A percentile compares a stretch with the other conserved stretches of the same genome.
Conservation (phyloP, 345 rosid species). For the Aurinia saxatilis region DNA sequence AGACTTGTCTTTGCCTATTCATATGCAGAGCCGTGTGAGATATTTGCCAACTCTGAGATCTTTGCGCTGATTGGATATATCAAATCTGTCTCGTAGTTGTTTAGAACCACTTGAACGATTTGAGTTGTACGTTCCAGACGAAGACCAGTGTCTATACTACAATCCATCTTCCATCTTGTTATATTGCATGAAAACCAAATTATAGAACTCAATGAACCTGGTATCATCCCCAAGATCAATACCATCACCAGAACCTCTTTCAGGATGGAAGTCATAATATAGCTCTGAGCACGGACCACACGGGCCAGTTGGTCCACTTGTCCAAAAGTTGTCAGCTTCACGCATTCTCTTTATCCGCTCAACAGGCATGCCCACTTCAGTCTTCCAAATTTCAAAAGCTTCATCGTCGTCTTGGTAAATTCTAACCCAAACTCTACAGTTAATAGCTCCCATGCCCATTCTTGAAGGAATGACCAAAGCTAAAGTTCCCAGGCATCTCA, state of each 20-base stretch:
- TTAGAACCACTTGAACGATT: constrained; percentile 90
- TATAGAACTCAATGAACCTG: constrained; percentile 90
- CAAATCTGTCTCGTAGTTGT: constrained; percentile 94
- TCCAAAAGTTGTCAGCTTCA: constrained; percentile 93
- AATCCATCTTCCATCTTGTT: constrained; percentile 76
- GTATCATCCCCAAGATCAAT: constrained; percentile 95
- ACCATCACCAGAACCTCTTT: constrained; percentile 48
- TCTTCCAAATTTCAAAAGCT: constrained; percentile 77
- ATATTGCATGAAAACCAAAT: constrained; percentile 93
- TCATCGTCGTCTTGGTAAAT: constrained; percentile 84
- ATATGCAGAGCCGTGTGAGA: constrained; percentile 54
- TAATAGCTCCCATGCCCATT: constrained; percentile 99
- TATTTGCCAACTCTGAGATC: constrained; percentile 60
- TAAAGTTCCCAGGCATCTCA: constrained; percentile 98
- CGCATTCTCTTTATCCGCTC: constrained; percentile 87
- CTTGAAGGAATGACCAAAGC: constrained; percentile 95
- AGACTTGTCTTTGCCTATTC: constrained; percentile 48
- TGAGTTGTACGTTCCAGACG: constrained; percentile 90
- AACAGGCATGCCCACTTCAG: constrained; percentile 70
- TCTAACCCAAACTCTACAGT: constrained; percentile 77
- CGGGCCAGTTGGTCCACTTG: constrained; percentile 88
- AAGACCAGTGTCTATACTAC: constrained; percentile 89
- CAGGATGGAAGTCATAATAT: constrained; percentile 87
- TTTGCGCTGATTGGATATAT: constrained; percentile 76
- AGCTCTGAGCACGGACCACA: constrained; percentile 98